Evolutionary conservation across 2,329 filamentous ascomycete genomes (phyloP), one percentile per base, ranked within the genome.

Genomic region (Cercospora janseana): DNA sequence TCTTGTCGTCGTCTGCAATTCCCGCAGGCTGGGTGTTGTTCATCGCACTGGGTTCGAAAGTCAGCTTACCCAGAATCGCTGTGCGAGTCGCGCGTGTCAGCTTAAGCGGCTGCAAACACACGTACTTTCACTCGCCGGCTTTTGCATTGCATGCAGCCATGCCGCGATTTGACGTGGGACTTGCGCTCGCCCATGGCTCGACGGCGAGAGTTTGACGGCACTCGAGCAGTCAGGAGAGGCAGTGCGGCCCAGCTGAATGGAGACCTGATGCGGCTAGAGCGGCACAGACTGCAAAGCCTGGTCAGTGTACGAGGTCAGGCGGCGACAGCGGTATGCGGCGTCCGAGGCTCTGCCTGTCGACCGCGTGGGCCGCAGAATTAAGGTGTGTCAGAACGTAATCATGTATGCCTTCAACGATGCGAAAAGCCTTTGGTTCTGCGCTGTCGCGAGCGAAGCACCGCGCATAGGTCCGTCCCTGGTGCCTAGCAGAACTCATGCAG

Each of bases 131-230:
- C 62, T 38, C 62, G 52, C 20, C 61, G 52, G 12, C 54, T 50
- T 20, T 64, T 64, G 56, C 62, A 64, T 24, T 62, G 60, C 6
- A 52, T 50, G 46, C 60, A 63, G 12, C 60, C 61, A 24, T 58
- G 51, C 20, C 61, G 54, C 37, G 52, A 56, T 40, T 64, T 64
- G 28, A 55, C 51, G 35, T 62, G 59, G 15, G 53, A 55, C 29
- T 59, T 60, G 18, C 59, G 46, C 47, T 58, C 55, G 15, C 45
- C 45, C 49, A 52, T 50, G 13, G 21, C 27, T 31, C 21, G 16
- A 16, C n/a, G 23, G 27, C 2, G 24, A n/a, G 9, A 3, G 13
- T 12, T 12, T 38, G 34, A 12, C 12, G 34, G 20, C 35, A 23
- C 35, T 21, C 6, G n/a, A 10, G 21, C 35, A 10, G 21, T 29